These are phyloP conservation scores for Colletotrichum sp. DNA, from an alignment of 2,329 filamentous ascomycete species.

Conservation along the genomic window DNA sequence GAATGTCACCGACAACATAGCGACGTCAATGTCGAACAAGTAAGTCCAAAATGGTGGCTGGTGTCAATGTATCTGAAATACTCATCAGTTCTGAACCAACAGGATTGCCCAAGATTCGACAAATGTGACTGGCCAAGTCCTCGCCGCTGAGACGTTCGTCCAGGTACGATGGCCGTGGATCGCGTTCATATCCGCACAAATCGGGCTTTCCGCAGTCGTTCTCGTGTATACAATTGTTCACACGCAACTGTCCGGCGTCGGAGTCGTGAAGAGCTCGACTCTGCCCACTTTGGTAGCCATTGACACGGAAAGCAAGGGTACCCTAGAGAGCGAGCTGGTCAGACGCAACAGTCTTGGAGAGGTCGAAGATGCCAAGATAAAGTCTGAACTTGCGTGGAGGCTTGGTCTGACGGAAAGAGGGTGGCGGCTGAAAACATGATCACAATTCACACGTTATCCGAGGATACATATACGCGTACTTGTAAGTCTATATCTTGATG, in stretches of 20 bases:
- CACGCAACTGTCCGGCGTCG: not conserved
- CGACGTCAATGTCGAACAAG: not conserved
- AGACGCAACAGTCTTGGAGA: not conserved
- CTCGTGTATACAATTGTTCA: not conserved
- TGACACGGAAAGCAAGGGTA: not conserved
- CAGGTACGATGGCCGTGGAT: constrained; percentile 24
- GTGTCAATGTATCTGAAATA: not conserved
- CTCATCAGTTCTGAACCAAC: not conserved
- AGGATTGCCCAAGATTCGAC: not conserved
- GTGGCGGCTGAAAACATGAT: not conserved
- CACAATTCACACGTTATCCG: not conserved
- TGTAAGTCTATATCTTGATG: not conserved
- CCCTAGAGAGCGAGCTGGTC: not conserved
- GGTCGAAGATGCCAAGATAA: not conserved
- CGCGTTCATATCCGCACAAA: constrained; percentile 19
- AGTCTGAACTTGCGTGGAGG: not conserved
- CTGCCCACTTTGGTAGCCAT: not conserved
- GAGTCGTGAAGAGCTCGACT: not conserved
- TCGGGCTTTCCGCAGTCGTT: constrained; percentile 5
- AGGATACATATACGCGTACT: not conserved
- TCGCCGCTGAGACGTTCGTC: constrained; percentile 13
- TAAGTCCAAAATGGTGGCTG: not conserved
- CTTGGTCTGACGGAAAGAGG: not conserved
- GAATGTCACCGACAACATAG: not conserved
- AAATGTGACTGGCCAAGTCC: not conserved